Base-by-base conservation (phyloP, 1,284 basidiomycete species). In the Trametes pubescens region DNA sequence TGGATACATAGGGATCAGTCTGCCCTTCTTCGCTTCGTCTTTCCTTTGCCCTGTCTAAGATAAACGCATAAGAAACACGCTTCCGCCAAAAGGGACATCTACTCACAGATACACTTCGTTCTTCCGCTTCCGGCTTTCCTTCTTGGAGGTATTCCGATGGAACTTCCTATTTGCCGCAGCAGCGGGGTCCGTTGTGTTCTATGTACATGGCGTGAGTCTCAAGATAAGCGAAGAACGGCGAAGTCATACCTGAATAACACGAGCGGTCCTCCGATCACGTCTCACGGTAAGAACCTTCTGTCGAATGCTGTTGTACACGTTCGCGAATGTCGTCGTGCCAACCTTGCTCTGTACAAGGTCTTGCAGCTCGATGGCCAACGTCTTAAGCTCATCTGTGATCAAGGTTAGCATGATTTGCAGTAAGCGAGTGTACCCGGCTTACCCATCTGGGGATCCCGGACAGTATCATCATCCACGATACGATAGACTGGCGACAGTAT, bases 401-500 rank as follows among this genome's bases (percentile, higher is more conserved):
- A 26, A n/a, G 18, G 14, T 53, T 29, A 34, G 64, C 37, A 40
- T 24, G 22, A n/a, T 13, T 35, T 16, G 18, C 24, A 11, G 7
- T 5, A 26, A 1, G n/a, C 4, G 22, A 2, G n/a, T 8, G 35
- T 11, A 16, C 37, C 43, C 18, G 4, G 82, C 90, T 52, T 71
- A 96, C 95, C 90, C 81, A 96, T 90, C 56, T 90, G 87, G 3
- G 82, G 64, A 77, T 95, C 93, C 11, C 87, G 87, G 21, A 92
- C 85, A 4, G 88, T 89, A 66, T 94, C 92, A 66, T 98, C 94
- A 71, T 97, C 95, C 1, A 87, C 82, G 53, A 99, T 86, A 18
- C 96, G 90, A 75, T 97, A 94, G 1, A 97, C 79, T 0, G 96
- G 96, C 5, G 89, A 89, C 26, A 99, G 81, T 46, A 98, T 90